These are phyloP conservation scores for Neocatenulostroma microsporum DNA, from an alignment of 2,329 filamentous ascomycete genomes.

Conservation along the genomic window DNA sequence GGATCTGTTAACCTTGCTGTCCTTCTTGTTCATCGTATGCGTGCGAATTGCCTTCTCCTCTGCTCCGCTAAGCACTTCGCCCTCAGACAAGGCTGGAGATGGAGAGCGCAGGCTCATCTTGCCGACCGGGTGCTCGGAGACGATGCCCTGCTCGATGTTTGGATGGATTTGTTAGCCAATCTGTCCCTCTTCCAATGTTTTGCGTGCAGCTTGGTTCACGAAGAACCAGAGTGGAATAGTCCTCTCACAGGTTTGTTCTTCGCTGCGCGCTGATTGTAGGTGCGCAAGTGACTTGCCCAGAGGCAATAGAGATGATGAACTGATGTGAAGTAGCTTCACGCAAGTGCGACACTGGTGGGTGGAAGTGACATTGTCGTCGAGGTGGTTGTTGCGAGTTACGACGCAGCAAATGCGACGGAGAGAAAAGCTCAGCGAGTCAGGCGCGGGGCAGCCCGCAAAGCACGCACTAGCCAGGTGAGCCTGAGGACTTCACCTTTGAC, in stretches of 20 bases:
- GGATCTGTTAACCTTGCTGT: constrained; percentile 84
- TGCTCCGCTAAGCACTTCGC: constrained; percentile 65
- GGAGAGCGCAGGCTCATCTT: constrained; percentile 38
- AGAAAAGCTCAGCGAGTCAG: no score
- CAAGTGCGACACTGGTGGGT: no score
- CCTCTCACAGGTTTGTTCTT: constrained; percentile 8
- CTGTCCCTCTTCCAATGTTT: constrained; percentile 3
- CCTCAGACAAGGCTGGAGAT: constrained; percentile 73
- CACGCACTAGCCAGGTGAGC: no score
- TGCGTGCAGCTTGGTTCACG: constrained; percentile 1
- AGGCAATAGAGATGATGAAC: no score
- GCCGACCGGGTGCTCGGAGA: constrained; percentile 10
- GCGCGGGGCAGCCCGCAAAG: no score
- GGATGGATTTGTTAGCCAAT: constrained; percentile 21
- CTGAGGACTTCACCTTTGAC: no score
- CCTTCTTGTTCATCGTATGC: constrained; percentile 60
- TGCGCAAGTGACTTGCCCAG: no score
- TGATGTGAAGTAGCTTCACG: no score
- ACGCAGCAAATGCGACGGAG: no score
- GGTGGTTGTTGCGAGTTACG: no score
- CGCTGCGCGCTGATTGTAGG: no score
- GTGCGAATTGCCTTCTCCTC: constrained; percentile 80
- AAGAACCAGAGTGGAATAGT: constrained; percentile 3
- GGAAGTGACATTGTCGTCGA: no score
- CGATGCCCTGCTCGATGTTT: constrained; percentile 16